A percentile compares a stretch with the other conserved stretches of the same genome.
These are phyloP conservation scores for Pichia sp. DNA, from an alignment of 1,139 yeast genomes.

Conservation along the genomic window DNA sequence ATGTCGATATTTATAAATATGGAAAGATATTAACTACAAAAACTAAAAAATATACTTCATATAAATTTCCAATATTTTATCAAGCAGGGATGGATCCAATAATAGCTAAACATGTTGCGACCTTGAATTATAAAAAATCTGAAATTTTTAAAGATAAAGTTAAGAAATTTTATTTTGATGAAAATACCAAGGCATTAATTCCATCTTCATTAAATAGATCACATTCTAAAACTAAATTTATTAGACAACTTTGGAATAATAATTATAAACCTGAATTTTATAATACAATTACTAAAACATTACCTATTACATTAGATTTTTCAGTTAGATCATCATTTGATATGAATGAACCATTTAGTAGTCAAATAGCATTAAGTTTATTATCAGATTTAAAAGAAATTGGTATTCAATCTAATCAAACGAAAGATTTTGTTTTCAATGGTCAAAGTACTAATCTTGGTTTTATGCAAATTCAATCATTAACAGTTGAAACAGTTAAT, in stretches of 20 bases:
- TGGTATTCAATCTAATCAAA: slow-evolving; percentile 5
- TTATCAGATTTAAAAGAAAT: slow-evolving; percentile 4
- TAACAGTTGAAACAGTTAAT: slow-evolving; percentile 5
- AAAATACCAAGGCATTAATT: slow-evolving; percentile 15
- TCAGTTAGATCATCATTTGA: slow-evolving; percentile 2
- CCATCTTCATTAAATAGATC: slow-evolving; percentile 17
- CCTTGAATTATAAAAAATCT: neutral
- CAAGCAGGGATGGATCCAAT: slow-evolving; percentile 13
- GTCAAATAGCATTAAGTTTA: slow-evolving; percentile 5
- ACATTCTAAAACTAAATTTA: slow-evolving; percentile 19
- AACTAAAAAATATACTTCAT: neutral
- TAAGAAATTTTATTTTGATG: slow-evolving; percentile 18
- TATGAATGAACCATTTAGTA: slow-evolving; percentile 8
- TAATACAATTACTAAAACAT: slow-evolving; percentile 10
- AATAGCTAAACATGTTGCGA: neutral
- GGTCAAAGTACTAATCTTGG: slow-evolving; percentile 15
- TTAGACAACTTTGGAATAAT: slow-evolving; percentile 20
- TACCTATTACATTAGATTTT: slow-evolving; percentile 7
- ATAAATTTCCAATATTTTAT: slow-evolving; percentile 3
- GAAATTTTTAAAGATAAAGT: slow-evolving; percentile 16
- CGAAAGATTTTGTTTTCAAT: slow-evolving; percentile 15
- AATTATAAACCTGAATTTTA: slow-evolving; percentile 18
- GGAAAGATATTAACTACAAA: slow-evolving; percentile 4
- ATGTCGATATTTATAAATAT: slow-evolving; percentile 8
- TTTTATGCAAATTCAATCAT: slow-evolving; percentile 12